Conservation (phyloP, 1,284 basidiomycete genomes). For the Trametes versicolor region DNA sequence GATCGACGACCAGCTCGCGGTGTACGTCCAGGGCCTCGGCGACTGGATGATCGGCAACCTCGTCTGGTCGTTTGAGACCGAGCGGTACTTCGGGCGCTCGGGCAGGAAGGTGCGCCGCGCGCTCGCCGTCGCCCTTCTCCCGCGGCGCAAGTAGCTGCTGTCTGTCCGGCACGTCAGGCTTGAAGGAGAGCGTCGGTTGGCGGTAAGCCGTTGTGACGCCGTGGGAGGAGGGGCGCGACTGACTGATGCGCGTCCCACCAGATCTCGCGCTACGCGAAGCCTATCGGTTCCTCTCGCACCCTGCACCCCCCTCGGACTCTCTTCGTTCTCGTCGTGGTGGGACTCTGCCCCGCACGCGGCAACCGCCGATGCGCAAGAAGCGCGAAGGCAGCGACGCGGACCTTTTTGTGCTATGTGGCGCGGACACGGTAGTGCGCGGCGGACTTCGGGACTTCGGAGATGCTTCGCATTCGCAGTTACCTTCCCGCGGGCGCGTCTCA, state of each 20-base stretch:
- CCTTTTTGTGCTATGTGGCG: background rate
- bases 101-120: slow-evolving; percentile 47
- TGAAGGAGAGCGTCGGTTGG: background rate
- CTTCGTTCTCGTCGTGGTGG: background rate
- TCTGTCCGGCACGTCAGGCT: background rate
- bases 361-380: slow-evolving; percentile 1
- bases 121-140: slow-evolving; percentile 46
- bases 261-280: slow-evolving; percentile 14
- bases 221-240: slow-evolving; percentile 12
- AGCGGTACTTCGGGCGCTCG: slow-evolving; percentile 51
- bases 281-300: slow-evolving; percentile 6
- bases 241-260: slow-evolving; percentile 10
- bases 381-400: background rate
- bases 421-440: background rate
- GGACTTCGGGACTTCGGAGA: background rate
- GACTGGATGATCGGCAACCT: slow-evolving; percentile 54
- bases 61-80: slow-evolving; percentile 54
- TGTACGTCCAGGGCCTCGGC: slow-evolving; percentile 49
- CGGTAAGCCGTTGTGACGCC: slow-evolving; percentile 3
- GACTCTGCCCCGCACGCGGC: background rate
- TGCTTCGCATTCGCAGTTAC: background rate
- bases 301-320: background rate
- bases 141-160: slow-evolving; percentile 33
- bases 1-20: slow-evolving; percentile 46
- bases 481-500: background rate